Evolutionary conservation across 1,284 basidiomycete genomes (phyloP).

Genomic region (Phylloboletellus chloephorus): DNA sequence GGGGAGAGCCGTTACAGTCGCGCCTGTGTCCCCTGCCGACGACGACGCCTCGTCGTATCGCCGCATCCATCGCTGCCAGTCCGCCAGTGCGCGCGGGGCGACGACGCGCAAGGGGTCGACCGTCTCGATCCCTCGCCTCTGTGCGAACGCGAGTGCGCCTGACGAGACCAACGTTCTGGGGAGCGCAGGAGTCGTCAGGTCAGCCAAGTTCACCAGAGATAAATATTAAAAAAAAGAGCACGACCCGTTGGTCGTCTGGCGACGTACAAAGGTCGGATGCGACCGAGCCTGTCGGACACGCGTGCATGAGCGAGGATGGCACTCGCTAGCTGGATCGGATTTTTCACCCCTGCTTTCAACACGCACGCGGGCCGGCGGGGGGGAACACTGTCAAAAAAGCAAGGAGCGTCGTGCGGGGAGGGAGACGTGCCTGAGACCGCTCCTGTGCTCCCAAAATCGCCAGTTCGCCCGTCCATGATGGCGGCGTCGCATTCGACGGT

Average conservation of each 20-base stretch:
- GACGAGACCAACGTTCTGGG: conserved; percentile 43
- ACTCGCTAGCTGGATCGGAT: conserved; percentile 58
- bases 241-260: neutral
- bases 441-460: conserved; percentile 63
- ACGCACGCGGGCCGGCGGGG: no score
- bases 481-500: conserved; percentile 74
- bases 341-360: conserved; percentile 50
- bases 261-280: conserved; percentile 59
- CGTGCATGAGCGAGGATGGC: conserved; percentile 50
- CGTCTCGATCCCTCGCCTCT: conserved; percentile 24
- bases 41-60: conserved; percentile 27
- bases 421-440: conserved; percentile 53
- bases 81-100: conserved; percentile 41
- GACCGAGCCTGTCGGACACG: conserved; percentile 47
- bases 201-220: neutral
- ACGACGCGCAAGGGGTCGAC: conserved; percentile 45
- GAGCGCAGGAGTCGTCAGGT: neutral
- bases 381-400: conserved; percentile 5
- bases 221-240: neutral
- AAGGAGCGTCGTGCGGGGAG: conserved; percentile 1
- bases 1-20: conserved; percentile 15
- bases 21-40: neutral
- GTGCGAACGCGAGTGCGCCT: conserved; percentile 51
- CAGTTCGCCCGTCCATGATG: conserved; percentile 52
- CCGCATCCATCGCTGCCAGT: conserved; percentile 59